Evolutionary conservation across 1,284 basidiomycete genomes (phyloP), one percentile per base, ranked within the genome.

Genomic region (Flammula alnicola): DNA sequence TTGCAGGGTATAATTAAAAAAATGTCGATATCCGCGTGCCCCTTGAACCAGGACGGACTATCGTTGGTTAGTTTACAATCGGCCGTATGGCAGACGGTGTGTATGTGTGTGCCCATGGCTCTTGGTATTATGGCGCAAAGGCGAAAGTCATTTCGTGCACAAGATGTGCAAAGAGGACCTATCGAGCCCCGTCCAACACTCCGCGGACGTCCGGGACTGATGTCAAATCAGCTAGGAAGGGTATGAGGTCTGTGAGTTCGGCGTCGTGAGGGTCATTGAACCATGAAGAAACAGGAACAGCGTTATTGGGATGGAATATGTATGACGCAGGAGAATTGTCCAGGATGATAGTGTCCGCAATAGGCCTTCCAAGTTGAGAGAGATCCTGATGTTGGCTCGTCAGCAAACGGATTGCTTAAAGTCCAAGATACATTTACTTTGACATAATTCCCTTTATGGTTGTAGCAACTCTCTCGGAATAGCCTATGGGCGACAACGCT

Each of bases 311-410:
- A 66, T 99, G 96, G 81, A 99, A 99, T 62, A 99, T 96, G 73
- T 99, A 99, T 5, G 93, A 97, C 12, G 97, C 96, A 8, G 96
- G 96, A 35, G 95, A 98, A 72, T 99, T 99, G 77, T 99, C 96
- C 59, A 99, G 84, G 73, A 99, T 99, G 65, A 99, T 98, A 54
- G 91, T 93, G 63, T 96, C 93, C 37, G 83, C 81, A 57, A 98
- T 93, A 3, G 92, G 91, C 20, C 96, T 83, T 16, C 96, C 96
- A 33, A 99, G 79, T 72, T 98, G 97, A 37, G 94, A 98, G 29
- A 99, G 80, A 70, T 99, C 97, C 93, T 96, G 63, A 19, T 7
- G 35, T 16, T 29, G 14, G 26, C 37, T n/a, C n/a, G 26, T 44
- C 17, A 52, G 42, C 33, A 20, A 32, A 36, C 29, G 14, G 51